Percentiles rank a stretch among this genome's conserved stretches.
phyloP scores from a whole-genome alignment of 2,329 filamentous ascomycete species.

The Celoporthe dispersa region DNA sequence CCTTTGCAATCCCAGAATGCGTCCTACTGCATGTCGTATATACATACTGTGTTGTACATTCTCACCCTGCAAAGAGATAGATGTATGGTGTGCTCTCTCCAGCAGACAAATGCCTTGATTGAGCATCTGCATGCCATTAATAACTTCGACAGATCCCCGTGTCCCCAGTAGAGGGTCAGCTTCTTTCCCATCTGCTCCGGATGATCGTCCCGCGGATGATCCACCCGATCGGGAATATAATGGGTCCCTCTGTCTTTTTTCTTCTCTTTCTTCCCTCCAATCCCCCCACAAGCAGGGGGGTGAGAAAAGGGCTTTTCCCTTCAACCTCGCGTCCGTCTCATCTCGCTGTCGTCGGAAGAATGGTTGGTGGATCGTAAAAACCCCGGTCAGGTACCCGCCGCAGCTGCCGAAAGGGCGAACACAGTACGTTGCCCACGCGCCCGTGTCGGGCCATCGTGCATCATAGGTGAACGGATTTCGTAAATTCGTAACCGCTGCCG shows the following conservation, averaged over 20 bases:
- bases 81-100: not conserved
- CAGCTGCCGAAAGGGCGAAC: not conserved
- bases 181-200: not conserved
- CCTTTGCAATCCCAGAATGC: not conserved
- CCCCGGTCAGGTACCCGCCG: not conserved
- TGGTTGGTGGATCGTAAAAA: slow-evolving; percentile 21
- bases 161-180: not conserved
- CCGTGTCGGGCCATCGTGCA: not conserved
- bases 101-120: not conserved
- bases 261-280: not conserved
- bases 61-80: not conserved
- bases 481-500: not conserved
- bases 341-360: slow-evolving; percentile 13
- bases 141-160: not conserved
- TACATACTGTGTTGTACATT: not conserved
- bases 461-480: not conserved
- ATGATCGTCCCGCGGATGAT: not conserved
- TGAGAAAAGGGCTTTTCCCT: not conserved
- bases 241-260: not conserved
- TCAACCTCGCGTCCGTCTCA: slow-evolving; percentile 17
- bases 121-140: not conserved
- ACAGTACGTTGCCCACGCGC: not conserved
- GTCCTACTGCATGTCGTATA: not conserved
- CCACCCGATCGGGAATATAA: slow-evolving; percentile 4
- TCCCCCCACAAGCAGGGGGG: slow-evolving; percentile 1